Conservation (phyloP, 441 rosid genomes). For the Hypseocharis bilobata region DNA sequence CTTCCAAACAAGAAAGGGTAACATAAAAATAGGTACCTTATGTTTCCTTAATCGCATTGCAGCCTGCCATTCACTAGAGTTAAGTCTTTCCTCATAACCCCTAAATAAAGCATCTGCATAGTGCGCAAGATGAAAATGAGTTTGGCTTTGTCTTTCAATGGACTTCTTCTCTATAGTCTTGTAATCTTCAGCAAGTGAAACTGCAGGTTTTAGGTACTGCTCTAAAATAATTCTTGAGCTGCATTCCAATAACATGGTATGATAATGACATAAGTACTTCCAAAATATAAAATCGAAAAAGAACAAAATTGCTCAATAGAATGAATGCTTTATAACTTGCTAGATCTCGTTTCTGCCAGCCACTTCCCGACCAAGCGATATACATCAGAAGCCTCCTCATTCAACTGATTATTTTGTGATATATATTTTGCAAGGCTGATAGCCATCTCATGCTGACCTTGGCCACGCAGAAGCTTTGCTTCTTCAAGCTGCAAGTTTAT, state of each 20-base stretch:
- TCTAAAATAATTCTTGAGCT: constrained; percentile 93
- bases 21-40: constrained; percentile 43
- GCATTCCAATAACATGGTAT: constrained; percentile 25
- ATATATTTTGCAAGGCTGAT: constrained; percentile 79
- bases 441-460: constrained; percentile 92
- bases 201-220: constrained; percentile 88
- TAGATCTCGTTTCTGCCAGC: constrained; percentile 96
- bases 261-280: constrained; percentile 20
- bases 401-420: constrained; percentile 50
- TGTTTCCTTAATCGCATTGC: constrained; percentile 84
- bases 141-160: constrained; percentile 66
- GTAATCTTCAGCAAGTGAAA: constrained; percentile 60
- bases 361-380: constrained; percentile 89
- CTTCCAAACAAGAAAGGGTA: background rate
- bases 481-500: constrained; percentile 66
- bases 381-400: constrained; percentile 67
- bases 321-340: constrained; percentile 50
- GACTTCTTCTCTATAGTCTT: constrained; percentile 49
- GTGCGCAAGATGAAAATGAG: constrained; percentile 89
- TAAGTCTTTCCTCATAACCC: constrained; percentile 83
- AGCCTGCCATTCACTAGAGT: constrained; percentile 94
- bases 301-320: constrained; percentile 18
- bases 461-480: constrained; percentile 84
- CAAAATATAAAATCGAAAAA: constrained; percentile 16
- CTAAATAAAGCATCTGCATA: constrained; percentile 87